A percentile compares a stretch with the other conserved stretches of the same genome.
phyloP scores from a whole-genome alignment of 768 basidiomycete genomes.

The Leccinum truebloodii region DNA sequence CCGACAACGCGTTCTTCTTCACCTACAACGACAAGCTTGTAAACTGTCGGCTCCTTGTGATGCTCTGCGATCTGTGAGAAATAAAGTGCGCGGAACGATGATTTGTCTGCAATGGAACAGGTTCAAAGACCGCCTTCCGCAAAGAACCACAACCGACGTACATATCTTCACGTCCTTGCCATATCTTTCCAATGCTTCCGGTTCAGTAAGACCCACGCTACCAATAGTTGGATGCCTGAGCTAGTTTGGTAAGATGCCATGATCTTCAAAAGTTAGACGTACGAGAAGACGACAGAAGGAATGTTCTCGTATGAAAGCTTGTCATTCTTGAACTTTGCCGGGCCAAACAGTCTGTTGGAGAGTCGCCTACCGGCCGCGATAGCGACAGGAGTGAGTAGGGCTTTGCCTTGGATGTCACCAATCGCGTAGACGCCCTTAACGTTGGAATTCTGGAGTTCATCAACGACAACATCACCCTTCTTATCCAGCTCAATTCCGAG shows the following conservation, averaged over 20 bases:
- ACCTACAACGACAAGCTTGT: slow-evolving; percentile 87
- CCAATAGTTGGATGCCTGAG: slow-evolving; percentile 91
- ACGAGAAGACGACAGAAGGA: slow-evolving; percentile 97
- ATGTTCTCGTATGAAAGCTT: slow-evolving; percentile 90
- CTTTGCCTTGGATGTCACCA: slow-evolving; percentile 93
- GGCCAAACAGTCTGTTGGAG: slow-evolving; percentile 89
- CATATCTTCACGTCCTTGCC: slow-evolving; percentile 92
- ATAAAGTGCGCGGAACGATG: slow-evolving; percentile 81
- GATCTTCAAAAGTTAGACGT: slow-evolving; percentile 35
- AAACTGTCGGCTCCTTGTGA: slow-evolving; percentile 93
- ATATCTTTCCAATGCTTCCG: slow-evolving; percentile 83
- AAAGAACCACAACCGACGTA: slow-evolving; percentile 40
- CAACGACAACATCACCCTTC: slow-evolving; percentile 84
- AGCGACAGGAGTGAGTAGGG: slow-evolving; percentile 92
- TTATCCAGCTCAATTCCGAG: slow-evolving; percentile 72
- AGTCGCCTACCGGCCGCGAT: slow-evolving; percentile 93
- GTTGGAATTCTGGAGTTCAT: slow-evolving; percentile 86
- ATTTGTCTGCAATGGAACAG: slow-evolving; percentile 57
- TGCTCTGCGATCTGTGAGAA: slow-evolving; percentile 88
- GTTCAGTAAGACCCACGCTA: slow-evolving; percentile 93
- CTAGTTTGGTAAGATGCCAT: slow-evolving; percentile 6
- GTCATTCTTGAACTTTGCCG: slow-evolving; percentile 80
- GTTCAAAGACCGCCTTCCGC: not conserved
- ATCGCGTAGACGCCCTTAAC: slow-evolving; percentile 75
- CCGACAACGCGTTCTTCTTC: slow-evolving; percentile 92